Base-by-base conservation (phyloP, 768 basidiomycete species). In the Leucogyrophana mollusca region DNA sequence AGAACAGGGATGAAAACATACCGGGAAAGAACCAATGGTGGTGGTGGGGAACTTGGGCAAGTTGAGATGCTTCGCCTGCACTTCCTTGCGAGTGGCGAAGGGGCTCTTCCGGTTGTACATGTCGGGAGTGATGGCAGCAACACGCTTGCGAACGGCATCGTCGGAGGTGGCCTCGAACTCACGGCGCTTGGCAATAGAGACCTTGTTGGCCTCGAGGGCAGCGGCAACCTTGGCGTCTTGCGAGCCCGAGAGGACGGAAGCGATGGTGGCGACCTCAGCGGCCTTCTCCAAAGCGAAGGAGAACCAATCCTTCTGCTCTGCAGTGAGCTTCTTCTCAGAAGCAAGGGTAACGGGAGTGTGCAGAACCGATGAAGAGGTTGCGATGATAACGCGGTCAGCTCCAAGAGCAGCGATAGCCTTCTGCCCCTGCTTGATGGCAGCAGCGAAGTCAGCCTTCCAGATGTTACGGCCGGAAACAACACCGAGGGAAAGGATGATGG, bases 31-130 rank as follows among this genome's bases (percentile, higher is more conserved):
- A 52, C 94, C 94, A 58, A 98, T 97, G 54, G 95, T 96, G 46
- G 95, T 97, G 45, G 95, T 96, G 49, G 95, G 94, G 85, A 98
- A 99, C 70, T 85, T 90, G 68, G 96, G 96, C 20, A 99, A 80
- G 54, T 87, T 77, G 65, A 96, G 82, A 61, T 88, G 80, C 73
- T 87, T 83, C 67, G 85, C 82, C 73, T 99, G 96, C 43, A 89
- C 77, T 56, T 87, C 87, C 68, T 89, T 84, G 68, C 96, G 92
- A 47, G 75, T 73, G 34, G 87, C 73, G 80, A 98, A 99, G 55
- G 85, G 80, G 65, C 78, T 92, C 79, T 90, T 83, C 71, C 96
- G 90, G 61, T 91, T 72, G 59, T 94, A 82, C 77, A 83, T 77
- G 9, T 88, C 87, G 48, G 84, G 77, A 39, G 88, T 94, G 73